Evolutionary conservation across 495 filamentous ascomycete genomes (phyloP).

Genomic region (Podospora didyma): DNA sequence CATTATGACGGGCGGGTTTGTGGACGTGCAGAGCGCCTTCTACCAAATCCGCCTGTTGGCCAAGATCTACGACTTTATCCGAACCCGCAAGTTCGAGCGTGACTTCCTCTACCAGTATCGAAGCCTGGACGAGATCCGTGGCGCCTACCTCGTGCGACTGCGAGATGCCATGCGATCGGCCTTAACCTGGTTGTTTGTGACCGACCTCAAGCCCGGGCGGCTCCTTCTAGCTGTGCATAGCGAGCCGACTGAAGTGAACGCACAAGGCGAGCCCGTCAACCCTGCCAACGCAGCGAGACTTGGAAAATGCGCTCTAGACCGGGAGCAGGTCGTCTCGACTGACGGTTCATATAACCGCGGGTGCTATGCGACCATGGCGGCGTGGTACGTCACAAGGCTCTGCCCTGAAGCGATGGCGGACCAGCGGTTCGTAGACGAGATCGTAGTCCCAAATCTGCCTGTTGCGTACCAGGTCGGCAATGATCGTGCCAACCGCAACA

Average conservation of each 20-base stretch:
- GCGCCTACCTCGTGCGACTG: slow-evolving; percentile 4
- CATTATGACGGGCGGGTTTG: slow-evolving; percentile 14
- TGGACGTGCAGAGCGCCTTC: slow-evolving; percentile 14
- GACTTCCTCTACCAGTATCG: slow-evolving; percentile 6
- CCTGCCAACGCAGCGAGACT: neutral
- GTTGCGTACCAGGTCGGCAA: slow-evolving; percentile 19
- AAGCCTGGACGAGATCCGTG: slow-evolving; percentile 4
- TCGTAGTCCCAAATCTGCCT: slow-evolving; percentile 18
- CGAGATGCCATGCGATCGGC: slow-evolving; percentile 2
- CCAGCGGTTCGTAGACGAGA: slow-evolving; percentile 11
- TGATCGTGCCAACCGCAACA: slow-evolving; percentile 4
- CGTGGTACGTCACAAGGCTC: slow-evolving; percentile 6
- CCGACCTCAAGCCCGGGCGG: slow-evolving; percentile 10
- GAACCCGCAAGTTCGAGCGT: slow-evolving; percentile 4
- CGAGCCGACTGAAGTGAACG: neutral
- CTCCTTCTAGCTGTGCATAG: slow-evolving; percentile 16
- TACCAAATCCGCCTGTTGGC: slow-evolving; percentile 12
- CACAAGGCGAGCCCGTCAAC: neutral
- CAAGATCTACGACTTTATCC: slow-evolving; percentile 13
- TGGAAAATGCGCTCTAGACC: neutral
- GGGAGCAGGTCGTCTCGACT: neutral
- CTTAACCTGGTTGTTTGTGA: slow-evolving; percentile 11
- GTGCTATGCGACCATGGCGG: slow-evolving; percentile 16
- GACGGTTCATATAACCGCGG: slow-evolving; percentile 13
- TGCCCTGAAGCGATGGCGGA: slow-evolving; percentile 5